Percentiles rank a stretch among this genome's conserved stretches.
Conservation (phyloP, 305 asterid species). For the Nicotiana rustica region DNA sequence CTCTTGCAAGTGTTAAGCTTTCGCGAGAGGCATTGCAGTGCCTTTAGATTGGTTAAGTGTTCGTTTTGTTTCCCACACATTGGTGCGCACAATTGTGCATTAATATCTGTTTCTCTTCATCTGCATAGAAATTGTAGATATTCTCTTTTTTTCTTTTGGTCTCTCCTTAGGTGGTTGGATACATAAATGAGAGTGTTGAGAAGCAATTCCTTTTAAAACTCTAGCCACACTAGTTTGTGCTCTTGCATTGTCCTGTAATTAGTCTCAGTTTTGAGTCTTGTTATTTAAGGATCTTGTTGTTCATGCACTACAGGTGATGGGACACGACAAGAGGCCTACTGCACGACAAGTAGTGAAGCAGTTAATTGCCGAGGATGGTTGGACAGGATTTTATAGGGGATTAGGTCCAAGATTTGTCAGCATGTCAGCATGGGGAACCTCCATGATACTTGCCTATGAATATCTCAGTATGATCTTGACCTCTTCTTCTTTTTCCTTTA, state of each 20-base stretch:
- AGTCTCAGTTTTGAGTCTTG: conserved; percentile 12
- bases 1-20: too few species aligned
- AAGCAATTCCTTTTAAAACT: conserved; percentile 1
- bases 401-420: conserved; percentile 97
- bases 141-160: conserved; percentile 15
- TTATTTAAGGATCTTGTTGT: conserved; percentile 21
- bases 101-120: conserved; percentile 13
- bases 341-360: conserved; percentile 74
- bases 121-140: not conserved
- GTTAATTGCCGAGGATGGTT: conserved; percentile 89
- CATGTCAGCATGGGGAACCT: conserved; percentile 99
- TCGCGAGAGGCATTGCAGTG: too few species aligned
- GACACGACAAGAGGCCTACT: conserved; percentile 72
- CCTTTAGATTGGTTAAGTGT: conserved; percentile 15
- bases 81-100: not conserved
- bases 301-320: conserved; percentile 68
- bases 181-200: conserved; percentile 1
- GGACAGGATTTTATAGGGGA: conserved; percentile 91
- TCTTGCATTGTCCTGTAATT: not conserved
- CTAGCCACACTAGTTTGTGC: conserved; percentile 26
- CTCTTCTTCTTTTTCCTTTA: not conserved
- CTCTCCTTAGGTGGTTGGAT: conserved; percentile 3
- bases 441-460: conserved; percentile 97
- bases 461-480: conserved; percentile 71
- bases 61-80: conserved; percentile 15